Conservation (phyloP, 2,329 filamentous ascomycete genomes). For the Fusarium denticulatum region DNA sequence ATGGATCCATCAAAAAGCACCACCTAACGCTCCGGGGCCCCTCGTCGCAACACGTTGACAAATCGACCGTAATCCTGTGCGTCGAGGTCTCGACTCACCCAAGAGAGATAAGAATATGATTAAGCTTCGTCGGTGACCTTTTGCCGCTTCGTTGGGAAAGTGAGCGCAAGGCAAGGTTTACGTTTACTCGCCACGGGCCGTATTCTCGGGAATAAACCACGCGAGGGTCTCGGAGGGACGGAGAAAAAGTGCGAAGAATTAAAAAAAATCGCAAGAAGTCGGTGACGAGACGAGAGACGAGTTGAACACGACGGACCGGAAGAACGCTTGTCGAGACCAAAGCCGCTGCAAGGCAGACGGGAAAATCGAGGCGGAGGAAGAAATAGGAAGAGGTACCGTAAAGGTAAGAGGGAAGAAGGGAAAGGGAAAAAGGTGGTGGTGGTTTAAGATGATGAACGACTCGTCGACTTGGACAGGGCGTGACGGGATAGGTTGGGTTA, state of each 20-base stretch:
- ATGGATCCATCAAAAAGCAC: slow-evolving; percentile 39
- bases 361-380: slow-evolving; percentile 27
- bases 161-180: slow-evolving; percentile 36
- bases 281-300: slow-evolving; percentile 23
- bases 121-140: slow-evolving; percentile 27
- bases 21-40: slow-evolving; percentile 26
- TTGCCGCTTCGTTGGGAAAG: slow-evolving; percentile 30
- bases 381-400: slow-evolving; percentile 28
- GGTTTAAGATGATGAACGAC: slow-evolving; percentile 41
- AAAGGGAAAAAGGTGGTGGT: slow-evolving; percentile 29
- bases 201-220: slow-evolving; percentile 42
- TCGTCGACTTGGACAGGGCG: slow-evolving; percentile 38
- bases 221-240: slow-evolving; percentile 41
- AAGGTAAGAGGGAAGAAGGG: slow-evolving; percentile 14
- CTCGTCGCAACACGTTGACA: slow-evolving; percentile 41
- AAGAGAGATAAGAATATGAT: slow-evolving; percentile 23
- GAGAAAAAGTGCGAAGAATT: slow-evolving; percentile 32
- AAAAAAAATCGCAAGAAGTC: slow-evolving; percentile 34
- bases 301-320: slow-evolving; percentile 20
- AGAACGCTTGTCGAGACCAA: slow-evolving; percentile 37
- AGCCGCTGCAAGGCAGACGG: slow-evolving; percentile 38
- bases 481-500: slow-evolving; percentile 35
- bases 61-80: slow-evolving; percentile 24
- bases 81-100: slow-evolving; percentile 35
- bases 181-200: slow-evolving; percentile 32